phyloP scores from a whole-genome alignment of 108 stramenopile species.

The Poteriospumella lacustris region DNA sequence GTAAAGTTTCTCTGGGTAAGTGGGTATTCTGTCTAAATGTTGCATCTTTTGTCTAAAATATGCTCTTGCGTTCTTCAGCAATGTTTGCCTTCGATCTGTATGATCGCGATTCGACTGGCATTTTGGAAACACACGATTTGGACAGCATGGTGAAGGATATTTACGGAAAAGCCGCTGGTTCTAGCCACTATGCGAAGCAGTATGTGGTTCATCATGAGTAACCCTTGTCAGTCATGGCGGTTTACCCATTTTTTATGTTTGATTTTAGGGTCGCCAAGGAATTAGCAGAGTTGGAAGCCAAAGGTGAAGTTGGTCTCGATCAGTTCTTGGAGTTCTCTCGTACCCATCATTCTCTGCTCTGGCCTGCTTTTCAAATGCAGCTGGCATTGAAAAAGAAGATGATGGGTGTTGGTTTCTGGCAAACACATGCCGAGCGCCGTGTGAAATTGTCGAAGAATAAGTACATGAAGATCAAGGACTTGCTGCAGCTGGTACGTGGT shows the following conservation, averaged over 20 bases:
- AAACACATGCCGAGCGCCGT: constrained; percentile 33
- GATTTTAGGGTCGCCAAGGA: neutral
- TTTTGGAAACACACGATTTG: constrained; percentile 40
- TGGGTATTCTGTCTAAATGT: neutral
- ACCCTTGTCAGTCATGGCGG: neutral
- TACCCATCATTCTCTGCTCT: constrained; percentile 31
- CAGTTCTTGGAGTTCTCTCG: constrained; percentile 36
- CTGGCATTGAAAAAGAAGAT: neutral
- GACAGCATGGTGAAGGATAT: neutral
- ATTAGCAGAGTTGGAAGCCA: constrained; percentile 20
- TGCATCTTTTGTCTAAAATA: neutral
- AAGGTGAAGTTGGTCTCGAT: constrained; percentile 31
- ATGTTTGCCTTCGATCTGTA: constrained; percentile 57
- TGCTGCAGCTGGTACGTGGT: too few relatives aligned
- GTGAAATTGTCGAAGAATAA: constrained; percentile 41
- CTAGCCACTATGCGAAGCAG: constrained; percentile 16
- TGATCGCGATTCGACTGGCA: constrained; percentile 50
- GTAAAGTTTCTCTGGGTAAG: constrained; percentile 10
- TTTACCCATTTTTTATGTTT: neutral
- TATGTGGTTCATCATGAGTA: neutral
- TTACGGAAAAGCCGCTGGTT: neutral
- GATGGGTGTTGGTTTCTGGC: constrained; percentile 34
- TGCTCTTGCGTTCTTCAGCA: constrained; percentile 17
- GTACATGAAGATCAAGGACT: constrained; percentile 38
- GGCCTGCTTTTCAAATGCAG: constrained; percentile 55